Evolutionary conservation across 805 yeast genomes (phyloP).

Genomic region (Candida saitoana): DNA sequence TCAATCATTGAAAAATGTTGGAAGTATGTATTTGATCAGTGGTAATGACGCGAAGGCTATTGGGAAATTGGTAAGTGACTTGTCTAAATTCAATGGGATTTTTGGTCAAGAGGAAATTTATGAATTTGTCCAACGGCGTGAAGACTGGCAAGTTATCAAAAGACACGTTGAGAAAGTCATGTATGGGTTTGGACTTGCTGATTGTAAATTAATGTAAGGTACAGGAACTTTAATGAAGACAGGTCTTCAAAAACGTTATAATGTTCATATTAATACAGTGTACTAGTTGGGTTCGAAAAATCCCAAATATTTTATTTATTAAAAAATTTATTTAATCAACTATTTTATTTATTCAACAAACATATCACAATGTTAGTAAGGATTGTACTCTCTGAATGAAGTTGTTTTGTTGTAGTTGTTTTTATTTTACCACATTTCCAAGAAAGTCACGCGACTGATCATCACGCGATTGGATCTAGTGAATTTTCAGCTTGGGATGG

Average conservation of each 20-base stretch:
- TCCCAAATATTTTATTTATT: no score
- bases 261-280: no score
- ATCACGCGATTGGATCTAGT: not conserved
- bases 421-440: not conserved
- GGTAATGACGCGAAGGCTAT: conserved; percentile 74
- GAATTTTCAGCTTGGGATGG: conserved; percentile 1
- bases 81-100: conserved; percentile 82
- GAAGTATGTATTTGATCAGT: conserved; percentile 72
- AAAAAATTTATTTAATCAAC: no score
- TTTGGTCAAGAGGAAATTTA: conserved; percentile 92
- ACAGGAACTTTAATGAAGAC: no score
- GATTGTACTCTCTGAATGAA: no score
- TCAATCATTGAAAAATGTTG: conserved; percentile 77
- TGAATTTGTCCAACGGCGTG: conserved; percentile 81
- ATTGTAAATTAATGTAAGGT: conserved; percentile 57
- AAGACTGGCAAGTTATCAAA: conserved; percentile 78
- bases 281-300: no score
- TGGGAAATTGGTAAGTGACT: conserved; percentile 78
- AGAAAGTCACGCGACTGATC: not conserved
- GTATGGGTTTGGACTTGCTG: conserved; percentile 83
- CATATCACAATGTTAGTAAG: no score
- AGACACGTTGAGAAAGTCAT: conserved; percentile 88
- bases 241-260: no score
- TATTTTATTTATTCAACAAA: no score
- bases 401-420: no score